These are phyloP conservation scores for Leccinum uliginosum DNA, from an alignment of 768 basidiomycete genomes.

Conservation along the genomic window DNA sequence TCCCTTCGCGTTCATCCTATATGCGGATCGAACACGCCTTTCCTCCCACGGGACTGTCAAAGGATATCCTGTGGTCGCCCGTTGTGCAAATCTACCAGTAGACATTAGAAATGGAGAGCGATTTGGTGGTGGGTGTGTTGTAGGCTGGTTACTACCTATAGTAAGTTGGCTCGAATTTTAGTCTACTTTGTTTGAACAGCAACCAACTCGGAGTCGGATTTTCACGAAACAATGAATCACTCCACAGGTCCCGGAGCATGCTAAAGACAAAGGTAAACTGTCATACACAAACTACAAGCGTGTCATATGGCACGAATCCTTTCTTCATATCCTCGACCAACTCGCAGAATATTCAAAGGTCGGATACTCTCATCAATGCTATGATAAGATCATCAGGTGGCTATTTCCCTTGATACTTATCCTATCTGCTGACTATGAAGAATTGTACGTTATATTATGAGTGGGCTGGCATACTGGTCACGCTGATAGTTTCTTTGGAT, in stretches of 20 bases:
- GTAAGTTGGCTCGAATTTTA: not conserved
- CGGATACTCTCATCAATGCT: not conserved
- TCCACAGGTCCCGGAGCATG: not conserved
- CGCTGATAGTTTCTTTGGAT: not conserved
- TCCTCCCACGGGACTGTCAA: not conserved
- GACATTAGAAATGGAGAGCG: not conserved
- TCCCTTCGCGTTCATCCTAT: not conserved
- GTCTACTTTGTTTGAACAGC: too few relatives aligned
- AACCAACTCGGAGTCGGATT: not conserved
- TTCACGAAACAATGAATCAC: too few relatives aligned
- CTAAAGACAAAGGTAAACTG: not conserved
- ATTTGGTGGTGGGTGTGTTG: constrained; percentile 2
- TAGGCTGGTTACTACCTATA: not conserved
- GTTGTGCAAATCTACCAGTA: not conserved
- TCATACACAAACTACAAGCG: not conserved
- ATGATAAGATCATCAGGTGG: not conserved
- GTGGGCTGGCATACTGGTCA: not conserved
- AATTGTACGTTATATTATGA: not conserved
- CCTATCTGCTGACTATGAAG: not conserved
- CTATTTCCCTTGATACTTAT: not conserved
- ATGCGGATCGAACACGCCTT: not conserved
- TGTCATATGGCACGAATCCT: not conserved
- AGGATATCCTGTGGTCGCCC: not conserved
- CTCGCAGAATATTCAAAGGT: not conserved
- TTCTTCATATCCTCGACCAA: not conserved